A percentile compares a stretch with the other conserved stretches of the same genome.
Evolutionary conservation across 2,329 filamentous ascomycete genomes (phyloP).

Genomic region (Orbilia javanica): DNA sequence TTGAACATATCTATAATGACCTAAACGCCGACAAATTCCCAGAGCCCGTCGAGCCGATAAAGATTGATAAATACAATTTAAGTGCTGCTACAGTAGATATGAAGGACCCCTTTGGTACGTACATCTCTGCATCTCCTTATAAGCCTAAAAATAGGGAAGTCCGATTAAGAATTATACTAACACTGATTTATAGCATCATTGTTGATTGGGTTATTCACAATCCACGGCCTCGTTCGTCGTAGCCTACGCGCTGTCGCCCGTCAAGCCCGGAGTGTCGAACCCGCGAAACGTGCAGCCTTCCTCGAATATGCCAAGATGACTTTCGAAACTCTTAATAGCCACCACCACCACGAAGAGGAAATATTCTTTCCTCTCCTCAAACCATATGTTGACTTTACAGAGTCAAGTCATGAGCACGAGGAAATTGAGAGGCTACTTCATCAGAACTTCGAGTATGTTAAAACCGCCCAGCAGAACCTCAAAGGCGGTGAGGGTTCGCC

Average conservation of each 20-base stretch:
- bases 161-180: background rate
- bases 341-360: conserved; percentile 58
- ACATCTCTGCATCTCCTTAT: background rate
- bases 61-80: conserved; percentile 53
- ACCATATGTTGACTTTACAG: conserved; percentile 58
- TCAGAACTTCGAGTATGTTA: conserved; percentile 36
- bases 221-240: conserved; percentile 55
- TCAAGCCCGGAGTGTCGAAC: conserved; percentile 49
- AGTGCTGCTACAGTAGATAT: conserved; percentile 52
- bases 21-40: conserved; percentile 59
- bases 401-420: conserved; percentile 59
- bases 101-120: conserved; percentile 55
- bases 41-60: conserved; percentile 56
- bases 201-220: conserved; percentile 42
- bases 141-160: background rate
- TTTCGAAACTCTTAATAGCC: conserved; percentile 44
- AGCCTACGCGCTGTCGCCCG: conserved; percentile 54
- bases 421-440: conserved; percentile 51
- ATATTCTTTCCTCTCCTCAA: conserved; percentile 57
- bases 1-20: conserved; percentile 55
- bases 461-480: conserved; percentile 39
- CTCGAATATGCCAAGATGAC: conserved; percentile 48
- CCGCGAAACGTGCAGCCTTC: conserved; percentile 51
- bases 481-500: conserved; percentile 43
- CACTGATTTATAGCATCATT: conserved; percentile 11